Base-by-base conservation (phyloP, 1,139 yeast genomes). In the Scheffersomyces illinoinensis region DNA sequence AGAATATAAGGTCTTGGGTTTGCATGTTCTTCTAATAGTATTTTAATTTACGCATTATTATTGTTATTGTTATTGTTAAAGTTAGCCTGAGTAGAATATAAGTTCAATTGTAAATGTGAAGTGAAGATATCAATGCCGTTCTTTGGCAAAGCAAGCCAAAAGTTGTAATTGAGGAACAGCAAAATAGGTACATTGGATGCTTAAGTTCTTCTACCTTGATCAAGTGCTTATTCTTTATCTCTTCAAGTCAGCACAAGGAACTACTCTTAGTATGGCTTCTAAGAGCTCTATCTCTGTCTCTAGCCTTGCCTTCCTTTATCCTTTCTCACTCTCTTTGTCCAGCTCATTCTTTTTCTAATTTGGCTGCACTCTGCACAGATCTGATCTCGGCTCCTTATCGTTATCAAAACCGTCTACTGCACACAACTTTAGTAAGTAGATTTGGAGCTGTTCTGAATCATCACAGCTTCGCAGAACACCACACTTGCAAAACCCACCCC, bases 41-140 rank as follows among this genome's bases (percentile, higher is more conserved):
- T 59, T 62, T 61, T 63, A 62, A 62, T 67, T 68, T 68, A 66
- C 63, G 64, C 61, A 65, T 62, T 59, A 61, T 55, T 55, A 56
- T 56, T 33, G 47, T 26, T 55, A 56, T 56, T 33, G 47, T 26
- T 50, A 52, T 50, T 54, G 56, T 49, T 52, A 50, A 24, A 46
- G 43, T 33, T 26, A n/a, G n/a, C 47, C 52, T 8, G 55, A 47
- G 43, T 33, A 33, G 43, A 33, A 33, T 33, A 33, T 33, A 33
- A 33, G 43, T 33, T 33, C 17, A 12, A 33, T 33, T 24, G 5
- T 24, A 24, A 24, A 2, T 2, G 6, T 24, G 33, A 2, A 8
- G 6, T 24, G 33, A 24, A 24, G 33, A 24, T 24, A 8, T 24
- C 2, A 24, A 24, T 24, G 21, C 21, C 4, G 21, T 21, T 21